Evolutionary conservation across 768 basidiomycete genomes (phyloP), one percentile per base, ranked within the genome.

Genomic region (Lactifluus subvellereus): DNA sequence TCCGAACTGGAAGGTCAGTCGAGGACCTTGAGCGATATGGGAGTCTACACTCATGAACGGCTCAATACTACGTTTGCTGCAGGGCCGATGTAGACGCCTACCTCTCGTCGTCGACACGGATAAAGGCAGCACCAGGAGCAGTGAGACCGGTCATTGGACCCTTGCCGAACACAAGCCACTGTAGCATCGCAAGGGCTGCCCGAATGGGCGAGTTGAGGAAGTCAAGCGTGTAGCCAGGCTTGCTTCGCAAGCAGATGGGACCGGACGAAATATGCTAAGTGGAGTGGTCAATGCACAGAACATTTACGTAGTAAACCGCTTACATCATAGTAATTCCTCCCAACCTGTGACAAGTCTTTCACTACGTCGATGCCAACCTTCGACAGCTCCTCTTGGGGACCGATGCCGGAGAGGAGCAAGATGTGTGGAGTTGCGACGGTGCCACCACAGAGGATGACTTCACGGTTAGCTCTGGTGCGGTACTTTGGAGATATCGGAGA

Each of bases 371-470:
- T 74, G 14, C 69, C 70, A 51, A 74, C 63, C 27, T 55, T 61
- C 30, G 71, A 68, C 9, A 79, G 64, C 10, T 73, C 69, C 3
- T 62, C 69, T 30, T 70, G 69, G 16, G 76, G 74, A 30, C 78
- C 79, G 64, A 80, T 70, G 13, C 79, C 79, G n/a, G 75, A 76
- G 14, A 79, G 68, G 54, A 78, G 71, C 1, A 80, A 72, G 18
- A 80, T 64, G 50, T 79, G 77, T 35, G 79, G 72, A 1, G 75
- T 68, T n/a, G 61, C 67, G 56, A 70, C 35, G 18, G 62, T 22
- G n/a, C 71, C 71, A 20, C 65, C 69, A 14, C 58, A 38, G 45
- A 71, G 27, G 33, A 71, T 67, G 35, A 71, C 71, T 33, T 71
- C 71, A 13, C 66, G 67, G 33, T 47, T 52, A 9, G 66, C 69